Base-by-base conservation (phyloP, 2,329 filamentous ascomycete species). In the Scedosporium aurantiacum region DNA sequence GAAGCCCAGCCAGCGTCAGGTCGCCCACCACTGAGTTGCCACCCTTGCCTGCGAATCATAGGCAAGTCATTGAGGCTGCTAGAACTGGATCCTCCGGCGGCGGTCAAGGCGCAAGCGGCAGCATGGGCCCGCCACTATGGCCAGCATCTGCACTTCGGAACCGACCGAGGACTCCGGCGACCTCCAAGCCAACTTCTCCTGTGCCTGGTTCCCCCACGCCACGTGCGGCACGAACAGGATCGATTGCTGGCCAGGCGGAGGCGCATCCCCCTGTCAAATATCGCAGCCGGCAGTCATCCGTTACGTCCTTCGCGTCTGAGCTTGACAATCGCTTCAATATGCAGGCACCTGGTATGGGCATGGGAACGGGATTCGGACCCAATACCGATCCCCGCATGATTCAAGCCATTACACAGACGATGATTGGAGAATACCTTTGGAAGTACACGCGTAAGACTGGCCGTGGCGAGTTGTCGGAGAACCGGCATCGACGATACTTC, bases 351-450 rank as follows among this genome's bases (percentile, higher is more conserved):
- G 82, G 82, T 58, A 78, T 82, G 71, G 76, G 77, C 54, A 78
- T 84, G 60, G 76, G 76, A 54, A 28, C 23, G 28, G 58, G 37
- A 18, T 82, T 94, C 63, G 83, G 85, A 8, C 79, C 85, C 21
- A 83, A 83, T 65, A 96, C 91, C 4, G 94, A 99, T 75, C 93
- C 93, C 64, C 89, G 93, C 68, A 97, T 99, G 91, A 97, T 99
- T 67, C 91, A 97, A 76, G 94, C 94, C 57, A 97, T 99, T 66
- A 99, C 94, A 2, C 93, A 99, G 74, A 97, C 94, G 18, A 99
- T 99, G 94, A 97, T 99, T 70, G 94, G 94, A 61, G 94, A 99
- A 73, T 97, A 93, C 73, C 80, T 99, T 47, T 99, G 94, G 94
- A 99, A 99, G 73, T 99, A 99, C 75, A 99, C 94, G 0, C 88